A percentile compares a stretch with the other conserved stretches of the same genome.
Evolutionary conservation across 345 rosid species (phyloP).

Genomic region (Noccaea bulbosa): DNA sequence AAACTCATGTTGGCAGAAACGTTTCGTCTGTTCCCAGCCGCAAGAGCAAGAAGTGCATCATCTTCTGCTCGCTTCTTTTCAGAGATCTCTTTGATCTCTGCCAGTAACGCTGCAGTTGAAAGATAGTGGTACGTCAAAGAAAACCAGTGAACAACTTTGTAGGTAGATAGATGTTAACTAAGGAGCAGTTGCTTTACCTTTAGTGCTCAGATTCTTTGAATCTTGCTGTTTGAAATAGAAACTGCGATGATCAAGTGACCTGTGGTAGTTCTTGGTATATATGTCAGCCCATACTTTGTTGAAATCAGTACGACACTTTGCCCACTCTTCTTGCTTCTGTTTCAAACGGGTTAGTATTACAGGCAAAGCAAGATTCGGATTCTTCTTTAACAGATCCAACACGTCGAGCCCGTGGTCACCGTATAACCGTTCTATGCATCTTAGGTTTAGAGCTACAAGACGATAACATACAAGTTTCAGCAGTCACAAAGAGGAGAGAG

Average conservation of each 20-base stretch:
- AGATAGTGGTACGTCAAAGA: conserved; percentile 21
- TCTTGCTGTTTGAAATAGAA: conserved; percentile 99
- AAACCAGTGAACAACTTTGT: background rate
- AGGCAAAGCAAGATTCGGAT: conserved; percentile 82
- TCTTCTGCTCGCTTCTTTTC: conserved; percentile 82
- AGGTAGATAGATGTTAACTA: background rate
- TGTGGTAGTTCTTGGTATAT: conserved; percentile 90
- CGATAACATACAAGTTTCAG: conserved; percentile 26
- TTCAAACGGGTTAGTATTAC: conserved; percentile 91
- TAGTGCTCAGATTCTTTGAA: conserved; percentile 84
- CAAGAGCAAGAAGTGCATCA: conserved; percentile 78
- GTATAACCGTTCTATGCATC: conserved; percentile 94
- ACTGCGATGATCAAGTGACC: conserved; percentile 96
- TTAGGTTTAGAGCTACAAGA: conserved; percentile 75
- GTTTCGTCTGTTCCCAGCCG: conserved; percentile 78
- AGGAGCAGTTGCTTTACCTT: conserved; percentile 52
- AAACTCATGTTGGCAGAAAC: conserved; percentile 72
- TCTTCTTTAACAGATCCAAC: conserved; percentile 85
- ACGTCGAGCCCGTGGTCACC: conserved; percentile 99
- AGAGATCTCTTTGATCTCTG: conserved; percentile 88
- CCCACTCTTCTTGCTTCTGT: conserved; percentile 98
- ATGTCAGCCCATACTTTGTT: conserved; percentile 99
- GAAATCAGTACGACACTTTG: conserved; percentile 88
- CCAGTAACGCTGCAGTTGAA: conserved; percentile 70
- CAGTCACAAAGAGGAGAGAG: conserved; percentile 18